These are phyloP conservation scores for Crithidia bombi DNA, from an alignment of 208 protist genomes.

Conservation along the genomic window DNA sequence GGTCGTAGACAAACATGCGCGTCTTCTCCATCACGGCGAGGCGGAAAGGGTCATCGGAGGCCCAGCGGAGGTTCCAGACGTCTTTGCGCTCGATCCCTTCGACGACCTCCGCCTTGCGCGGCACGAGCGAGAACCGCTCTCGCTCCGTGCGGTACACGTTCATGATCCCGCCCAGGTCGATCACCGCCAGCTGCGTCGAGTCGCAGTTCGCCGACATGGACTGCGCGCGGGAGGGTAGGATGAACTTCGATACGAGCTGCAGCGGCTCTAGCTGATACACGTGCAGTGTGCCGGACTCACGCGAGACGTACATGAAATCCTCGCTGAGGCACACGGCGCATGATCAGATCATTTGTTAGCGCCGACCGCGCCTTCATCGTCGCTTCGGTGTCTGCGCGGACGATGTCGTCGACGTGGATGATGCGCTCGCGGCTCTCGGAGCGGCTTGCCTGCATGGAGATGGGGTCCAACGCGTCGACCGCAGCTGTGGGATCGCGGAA, in stretches of 20 bases:
- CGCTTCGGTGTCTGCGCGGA: slow-evolving; percentile 59
- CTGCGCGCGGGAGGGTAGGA: slow-evolving; percentile 81
- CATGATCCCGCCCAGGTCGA: slow-evolving; percentile 92
- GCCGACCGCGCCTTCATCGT: slow-evolving; percentile 64
- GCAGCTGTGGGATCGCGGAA: slow-evolving; percentile 84
- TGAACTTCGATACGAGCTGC: slow-evolving; percentile 78
- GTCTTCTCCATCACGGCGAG: slow-evolving; percentile 97
- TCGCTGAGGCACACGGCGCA: slow-evolving; percentile 90
- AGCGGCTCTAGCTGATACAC: slow-evolving; percentile 89
- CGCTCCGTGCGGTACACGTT: slow-evolving; percentile 64
- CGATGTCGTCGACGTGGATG: slow-evolving; percentile 94
- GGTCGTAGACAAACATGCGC: slow-evolving; percentile 93
- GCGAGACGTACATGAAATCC: slow-evolving; percentile 80
- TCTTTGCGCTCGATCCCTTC: slow-evolving; percentile 93
- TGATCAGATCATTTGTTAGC: slow-evolving; percentile 91
- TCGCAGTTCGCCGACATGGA: slow-evolving; percentile 92
- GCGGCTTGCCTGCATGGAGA: slow-evolving; percentile 84
- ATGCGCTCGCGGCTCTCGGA: slow-evolving; percentile 71
- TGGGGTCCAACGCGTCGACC: slow-evolving; percentile 82
- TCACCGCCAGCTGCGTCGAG: slow-evolving; percentile 84
- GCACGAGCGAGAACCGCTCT: slow-evolving; percentile 62
- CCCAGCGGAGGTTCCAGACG: slow-evolving; percentile 95
- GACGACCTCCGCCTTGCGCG: slow-evolving; percentile 59
- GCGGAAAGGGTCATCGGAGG: slow-evolving; percentile 91
- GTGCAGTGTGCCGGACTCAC: slow-evolving; percentile 91